A percentile compares a stretch with the other conserved stretches of the same genome.
Conservation (phyloP, 2,329 filamentous ascomycete species). For the Rhytidhysteron rufulum region DNA sequence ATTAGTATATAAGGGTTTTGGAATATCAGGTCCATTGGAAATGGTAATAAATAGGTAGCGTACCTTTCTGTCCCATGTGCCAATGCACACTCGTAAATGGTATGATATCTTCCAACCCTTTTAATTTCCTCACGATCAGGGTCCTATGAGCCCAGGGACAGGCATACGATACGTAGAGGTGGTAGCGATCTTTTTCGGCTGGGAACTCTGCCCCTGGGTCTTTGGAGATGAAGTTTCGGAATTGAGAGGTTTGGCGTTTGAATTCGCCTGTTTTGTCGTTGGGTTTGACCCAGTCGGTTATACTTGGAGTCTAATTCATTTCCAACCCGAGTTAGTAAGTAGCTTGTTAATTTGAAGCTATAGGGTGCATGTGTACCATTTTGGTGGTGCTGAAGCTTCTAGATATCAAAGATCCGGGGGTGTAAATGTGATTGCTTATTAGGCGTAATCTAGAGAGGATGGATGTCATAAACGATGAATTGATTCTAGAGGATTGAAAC, state of each 20-base stretch:
- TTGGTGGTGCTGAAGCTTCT: conserved; percentile 15
- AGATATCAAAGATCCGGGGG: conserved; percentile 5
- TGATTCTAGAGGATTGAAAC: not conserved
- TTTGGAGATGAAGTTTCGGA: conserved; percentile 75
- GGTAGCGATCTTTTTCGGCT: conserved; percentile 84
- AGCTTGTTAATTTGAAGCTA: not conserved
- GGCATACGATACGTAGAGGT: conserved; percentile 91
- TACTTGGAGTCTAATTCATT: conserved; percentile 32
- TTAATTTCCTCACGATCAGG: conserved; percentile 82
- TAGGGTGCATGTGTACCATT: not conserved
- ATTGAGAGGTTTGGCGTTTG: conserved; percentile 80
- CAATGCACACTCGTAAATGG: conserved; percentile 82
- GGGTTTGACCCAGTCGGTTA: conserved; percentile 80
- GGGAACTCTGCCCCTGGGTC: conserved; percentile 71
- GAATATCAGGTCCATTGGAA: not conserved
- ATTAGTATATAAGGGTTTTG: too few relatives aligned
- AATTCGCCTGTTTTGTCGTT: conserved; percentile 83
- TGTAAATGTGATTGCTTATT: conserved; percentile 12
- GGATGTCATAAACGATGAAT: conserved; percentile 17
- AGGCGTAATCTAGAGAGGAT: conserved; percentile 12
- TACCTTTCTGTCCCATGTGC: conserved; percentile 70
- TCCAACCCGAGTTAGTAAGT: conserved; percentile 7
- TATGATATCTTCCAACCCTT: conserved; percentile 85
- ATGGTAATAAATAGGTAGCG: conserved; percentile 13
- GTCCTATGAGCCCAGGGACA: conserved; percentile 91